Conservation (phyloP, 805 yeast genomes). For the Kodamaea neixiangensis region DNA sequence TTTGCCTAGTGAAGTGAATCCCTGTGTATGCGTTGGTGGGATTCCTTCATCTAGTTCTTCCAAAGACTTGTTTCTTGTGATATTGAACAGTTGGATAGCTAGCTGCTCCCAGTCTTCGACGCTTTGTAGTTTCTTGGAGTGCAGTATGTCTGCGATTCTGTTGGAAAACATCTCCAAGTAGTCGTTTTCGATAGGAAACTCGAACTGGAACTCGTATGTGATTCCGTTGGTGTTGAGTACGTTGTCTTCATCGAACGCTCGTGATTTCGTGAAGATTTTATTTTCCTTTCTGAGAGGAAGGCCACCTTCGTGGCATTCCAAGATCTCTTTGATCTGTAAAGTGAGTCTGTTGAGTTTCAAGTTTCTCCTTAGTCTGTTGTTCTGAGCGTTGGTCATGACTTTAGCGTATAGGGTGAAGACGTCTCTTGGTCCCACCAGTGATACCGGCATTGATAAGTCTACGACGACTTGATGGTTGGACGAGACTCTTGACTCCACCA, state of each 20-base stretch:
- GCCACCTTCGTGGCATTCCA: constrained; percentile 56
- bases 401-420: constrained; percentile 39
- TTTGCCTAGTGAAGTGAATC: constrained; percentile 52
- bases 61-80: constrained; percentile 22
- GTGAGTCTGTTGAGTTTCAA: constrained; percentile 46
- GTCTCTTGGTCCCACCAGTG: constrained; percentile 64
- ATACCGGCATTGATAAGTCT: constrained; percentile 48
- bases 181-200: constrained; percentile 39
- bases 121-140: not conserved
- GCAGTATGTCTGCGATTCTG: not conserved
- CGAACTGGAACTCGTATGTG: constrained; percentile 23
- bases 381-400: constrained; percentile 41
- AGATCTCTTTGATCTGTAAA: constrained; percentile 52
- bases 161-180: constrained; percentile 27
- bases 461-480: constrained; percentile 51
- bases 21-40: constrained; percentile 48
- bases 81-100: constrained; percentile 19
- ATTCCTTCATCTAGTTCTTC: constrained; percentile 39
- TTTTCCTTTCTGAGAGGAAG: constrained; percentile 49
- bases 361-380: constrained; percentile 29
- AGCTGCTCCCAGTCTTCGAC: not conserved
- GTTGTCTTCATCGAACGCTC: constrained; percentile 24
- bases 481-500: constrained; percentile 45
- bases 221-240: constrained; percentile 31
- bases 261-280: constrained; percentile 36